phyloP scores from a whole-genome alignment of 176 grass and related monocot species.

The Carex kokanica region DNA sequence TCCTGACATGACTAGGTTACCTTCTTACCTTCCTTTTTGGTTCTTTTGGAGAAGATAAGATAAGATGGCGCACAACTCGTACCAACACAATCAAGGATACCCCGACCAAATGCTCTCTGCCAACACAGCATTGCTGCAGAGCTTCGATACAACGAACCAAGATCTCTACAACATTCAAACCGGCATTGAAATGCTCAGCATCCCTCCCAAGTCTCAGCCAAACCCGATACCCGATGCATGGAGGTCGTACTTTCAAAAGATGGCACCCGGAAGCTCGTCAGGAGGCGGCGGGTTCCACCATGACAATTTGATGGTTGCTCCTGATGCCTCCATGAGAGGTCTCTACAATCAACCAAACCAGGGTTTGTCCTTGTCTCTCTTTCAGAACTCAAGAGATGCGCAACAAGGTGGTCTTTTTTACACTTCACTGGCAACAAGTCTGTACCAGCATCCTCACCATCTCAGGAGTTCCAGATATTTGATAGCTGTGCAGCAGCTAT shows the following conservation, averaged over 20 bases:
- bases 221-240: slow-evolving; percentile 5
- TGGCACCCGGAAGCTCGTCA: slow-evolving; percentile 23
- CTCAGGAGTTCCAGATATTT: slow-evolving; percentile 69
- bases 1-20: slow-evolving; percentile 31
- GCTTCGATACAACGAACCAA: slow-evolving; percentile 39
- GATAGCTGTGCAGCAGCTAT: slow-evolving; percentile 54
- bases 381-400: slow-evolving; percentile 29
- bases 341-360: slow-evolving; percentile 37
- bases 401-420: slow-evolving; percentile 37
- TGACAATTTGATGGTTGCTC: slow-evolving; percentile 37
- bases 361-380: slow-evolving; percentile 34
- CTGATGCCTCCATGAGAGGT: slow-evolving; percentile 39
- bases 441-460: slow-evolving; percentile 27
- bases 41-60: slow-evolving; percentile 21
- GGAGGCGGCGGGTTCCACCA: slow-evolving; percentile 16
- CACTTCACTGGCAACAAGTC: slow-evolving; percentile 16
- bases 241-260: slow-evolving; percentile 36
- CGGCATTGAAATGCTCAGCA: slow-evolving; percentile 67
- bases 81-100: slow-evolving; percentile 53
- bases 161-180: slow-evolving; percentile 60
- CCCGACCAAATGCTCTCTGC: slow-evolving; percentile 26
- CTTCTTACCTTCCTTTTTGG: slow-evolving; percentile 24
- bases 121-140: slow-evolving; percentile 37
- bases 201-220: slow-evolving; percentile 34
- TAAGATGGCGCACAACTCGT: slow-evolving; percentile 62